A percentile compares a stretch with the other conserved stretches of the same genome.
These are phyloP conservation scores for Rugonectria rugulosa DNA, from an alignment of 2,329 filamentous ascomycete genomes.

Conservation along the genomic window DNA sequence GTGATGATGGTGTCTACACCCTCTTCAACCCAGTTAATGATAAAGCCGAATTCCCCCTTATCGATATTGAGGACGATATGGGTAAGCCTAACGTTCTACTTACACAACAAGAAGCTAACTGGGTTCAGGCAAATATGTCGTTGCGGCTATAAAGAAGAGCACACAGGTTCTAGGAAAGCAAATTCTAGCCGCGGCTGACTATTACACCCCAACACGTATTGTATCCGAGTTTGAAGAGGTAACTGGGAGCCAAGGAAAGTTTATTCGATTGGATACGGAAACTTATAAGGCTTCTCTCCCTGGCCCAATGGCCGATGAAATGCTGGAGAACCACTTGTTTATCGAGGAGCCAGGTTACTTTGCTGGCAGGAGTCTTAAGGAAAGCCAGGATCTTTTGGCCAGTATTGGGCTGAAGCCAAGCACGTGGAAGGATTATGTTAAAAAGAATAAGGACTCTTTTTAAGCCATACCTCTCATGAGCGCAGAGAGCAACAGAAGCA, in stretches of 20 bases:
- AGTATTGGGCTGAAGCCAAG: conserved; percentile 43
- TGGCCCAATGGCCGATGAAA: conserved; percentile 40
- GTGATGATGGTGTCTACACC: conserved; percentile 39
- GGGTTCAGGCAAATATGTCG: conserved; percentile 44
- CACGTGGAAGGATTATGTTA: conserved; percentile 47
- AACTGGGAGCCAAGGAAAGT: conserved; percentile 42
- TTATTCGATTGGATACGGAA: conserved; percentile 42
- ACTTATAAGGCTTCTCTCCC: conserved; percentile 46
- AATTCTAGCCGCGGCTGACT: conserved; percentile 46
- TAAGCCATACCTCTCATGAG: too few species aligned
- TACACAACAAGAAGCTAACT: background rate
- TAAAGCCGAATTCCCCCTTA: conserved; percentile 46
- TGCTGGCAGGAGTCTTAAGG: conserved; percentile 42
- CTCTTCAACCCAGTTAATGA: conserved; percentile 41
- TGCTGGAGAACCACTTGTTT: conserved; percentile 51
- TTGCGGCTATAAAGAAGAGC: conserved; percentile 42
- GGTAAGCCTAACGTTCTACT: conserved; percentile 43
- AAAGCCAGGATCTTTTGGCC: conserved; percentile 43
- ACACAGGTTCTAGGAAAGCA: conserved; percentile 40
- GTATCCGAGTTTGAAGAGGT: conserved; percentile 44
- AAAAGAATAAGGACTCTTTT: conserved; percentile 39
- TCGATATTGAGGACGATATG: conserved; percentile 48
- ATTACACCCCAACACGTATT: conserved; percentile 43
- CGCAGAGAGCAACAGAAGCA: too few species aligned
- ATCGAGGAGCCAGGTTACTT: conserved; percentile 52